Base-by-base conservation (phyloP, 2,329 filamentous ascomycete genomes). In the Chaetomium globosum region DNA sequence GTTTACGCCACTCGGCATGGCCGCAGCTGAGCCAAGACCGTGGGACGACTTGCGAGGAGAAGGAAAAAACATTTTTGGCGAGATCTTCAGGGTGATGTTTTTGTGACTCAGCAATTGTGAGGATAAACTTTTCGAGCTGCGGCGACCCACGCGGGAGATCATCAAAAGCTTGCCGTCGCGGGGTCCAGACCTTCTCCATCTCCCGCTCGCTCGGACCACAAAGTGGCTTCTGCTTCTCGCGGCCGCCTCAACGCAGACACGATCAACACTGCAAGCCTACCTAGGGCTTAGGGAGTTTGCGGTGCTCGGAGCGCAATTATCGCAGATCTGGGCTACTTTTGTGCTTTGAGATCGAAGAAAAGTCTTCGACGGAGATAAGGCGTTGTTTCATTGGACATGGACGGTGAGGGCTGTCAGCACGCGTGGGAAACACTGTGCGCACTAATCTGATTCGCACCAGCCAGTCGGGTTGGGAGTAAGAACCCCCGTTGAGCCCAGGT, bases 11-110 rank as follows among this genome's bases (percentile, higher is more conserved):
- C 58, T 31, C 39, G 19, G 21, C 0, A 19, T 13, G 31, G 59
- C n/a, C 1, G 30, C 55, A 55, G 62, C 62, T 60, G 62, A 64
- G 56, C 39, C 61, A 63, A 63, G 61, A 21, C 8, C 61, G 53
- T 31, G 19, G 33, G 19, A 33, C 51, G 12, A 8, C 19, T 28
- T 36, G 39, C 21, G 46, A 36, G 19, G 48, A 36, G 16, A 23
- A 48, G 16, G 13, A 36, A 54, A 23, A 55, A 49, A 33, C 21
- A 23, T 59, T 30, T 59, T 63, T 21, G 28, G 52, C 4, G 26
- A 12, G 19, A 4, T 21, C 21, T 19, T 26, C 4, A 19, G n/a
- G 33, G 16, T 3, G 21, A 23, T 10, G 23, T 46, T 12, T 49
- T 33, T 10, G n/a, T 57, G 60, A 62, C 53, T 51, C 60, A 51